phyloP scores from a whole-genome alignment of 1,139 yeast genomes.

The Taiozyma sp. region DNA sequence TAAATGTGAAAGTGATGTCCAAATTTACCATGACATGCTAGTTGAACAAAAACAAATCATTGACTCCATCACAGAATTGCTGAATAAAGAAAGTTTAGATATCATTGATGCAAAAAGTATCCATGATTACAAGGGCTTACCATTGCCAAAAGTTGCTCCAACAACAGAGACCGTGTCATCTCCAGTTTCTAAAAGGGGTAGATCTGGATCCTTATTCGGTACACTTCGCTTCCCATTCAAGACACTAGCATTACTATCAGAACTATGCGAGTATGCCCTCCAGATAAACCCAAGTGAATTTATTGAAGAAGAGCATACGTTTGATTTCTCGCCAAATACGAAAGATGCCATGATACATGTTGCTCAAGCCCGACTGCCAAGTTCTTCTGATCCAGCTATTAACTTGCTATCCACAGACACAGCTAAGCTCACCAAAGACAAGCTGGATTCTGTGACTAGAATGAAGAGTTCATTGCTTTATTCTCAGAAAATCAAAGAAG shows the following conservation, averaged over 20 bases:
- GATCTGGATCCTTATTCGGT: conserved; percentile 28
- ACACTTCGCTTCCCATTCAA: conserved; percentile 59
- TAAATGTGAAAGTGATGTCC: conserved; percentile 76
- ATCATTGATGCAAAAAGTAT: conserved; percentile 11
- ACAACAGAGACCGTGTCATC: conserved; percentile 20
- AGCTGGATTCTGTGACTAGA: conserved; percentile 71
- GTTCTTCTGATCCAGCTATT: conserved; percentile 62
- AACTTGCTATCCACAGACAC: conserved; percentile 66
- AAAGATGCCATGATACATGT: conserved; percentile 59
- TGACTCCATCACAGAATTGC: conserved; percentile 14
- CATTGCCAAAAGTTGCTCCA: conserved; percentile 36
- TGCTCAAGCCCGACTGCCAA: conserved; percentile 48
- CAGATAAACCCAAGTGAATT: conserved; percentile 54
- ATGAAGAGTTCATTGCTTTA: conserved; percentile 74
- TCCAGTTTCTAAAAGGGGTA: conserved; percentile 20
- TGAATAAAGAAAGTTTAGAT: conserved; percentile 12
- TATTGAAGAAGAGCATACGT: conserved; percentile 19
- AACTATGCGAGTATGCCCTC: conserved; percentile 74
- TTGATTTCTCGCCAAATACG: conserved; percentile 65
- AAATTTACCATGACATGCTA: conserved; percentile 69
- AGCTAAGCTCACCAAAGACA: conserved; percentile 52
- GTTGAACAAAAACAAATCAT: conserved; percentile 66
- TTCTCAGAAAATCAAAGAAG: conserved; percentile 75
- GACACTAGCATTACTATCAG: conserved; percentile 56
- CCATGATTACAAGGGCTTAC: conserved; percentile 57